Evolutionary conservation across 495 filamentous ascomycete genomes (phyloP).

Genomic region (Peziza echinospora): DNA sequence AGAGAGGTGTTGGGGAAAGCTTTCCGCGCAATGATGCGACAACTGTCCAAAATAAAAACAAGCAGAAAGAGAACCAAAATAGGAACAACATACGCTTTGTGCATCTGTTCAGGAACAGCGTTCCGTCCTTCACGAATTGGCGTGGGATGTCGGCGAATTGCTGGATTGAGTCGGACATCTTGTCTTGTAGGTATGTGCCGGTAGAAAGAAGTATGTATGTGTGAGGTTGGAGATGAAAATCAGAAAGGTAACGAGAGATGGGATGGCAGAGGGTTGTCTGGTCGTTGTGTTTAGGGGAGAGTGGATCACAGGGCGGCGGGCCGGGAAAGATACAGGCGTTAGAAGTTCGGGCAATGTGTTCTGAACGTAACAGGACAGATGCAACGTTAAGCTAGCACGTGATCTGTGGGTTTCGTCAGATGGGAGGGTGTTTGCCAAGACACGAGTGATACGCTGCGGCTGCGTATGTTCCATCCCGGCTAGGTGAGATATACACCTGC

Average conservation of each 20-base stretch:
- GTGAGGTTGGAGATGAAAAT: background rate
- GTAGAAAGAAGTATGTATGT: background rate
- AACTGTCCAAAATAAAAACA: background rate
- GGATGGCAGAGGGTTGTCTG: background rate
- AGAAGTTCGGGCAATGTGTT: background rate
- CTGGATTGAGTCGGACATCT: conserved; percentile 56
- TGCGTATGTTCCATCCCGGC: too few relatives aligned
- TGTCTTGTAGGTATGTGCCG: background rate
- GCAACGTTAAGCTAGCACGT: too few relatives aligned
- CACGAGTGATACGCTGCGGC: too few relatives aligned
- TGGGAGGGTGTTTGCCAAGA: too few relatives aligned
- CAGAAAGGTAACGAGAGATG: conserved; percentile 9
- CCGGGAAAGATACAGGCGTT: too few relatives aligned
- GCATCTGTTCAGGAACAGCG: conserved; percentile 63
- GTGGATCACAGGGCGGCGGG: too few relatives aligned
- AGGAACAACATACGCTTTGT: conserved; percentile 48
- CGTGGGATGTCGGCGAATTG: conserved; percentile 61
- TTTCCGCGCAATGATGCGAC: background rate
- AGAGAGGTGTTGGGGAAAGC: background rate
- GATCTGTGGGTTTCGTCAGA: too few relatives aligned
- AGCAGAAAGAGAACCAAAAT: too few relatives aligned
- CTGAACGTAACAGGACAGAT: too few relatives aligned
- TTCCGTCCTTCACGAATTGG: conserved; percentile 63
- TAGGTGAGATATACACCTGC: too few relatives aligned
- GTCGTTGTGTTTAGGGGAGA: too few relatives aligned